Conservation (phyloP, 148 eudicot genomes). For the Hydrangea macrophylla region DNA sequence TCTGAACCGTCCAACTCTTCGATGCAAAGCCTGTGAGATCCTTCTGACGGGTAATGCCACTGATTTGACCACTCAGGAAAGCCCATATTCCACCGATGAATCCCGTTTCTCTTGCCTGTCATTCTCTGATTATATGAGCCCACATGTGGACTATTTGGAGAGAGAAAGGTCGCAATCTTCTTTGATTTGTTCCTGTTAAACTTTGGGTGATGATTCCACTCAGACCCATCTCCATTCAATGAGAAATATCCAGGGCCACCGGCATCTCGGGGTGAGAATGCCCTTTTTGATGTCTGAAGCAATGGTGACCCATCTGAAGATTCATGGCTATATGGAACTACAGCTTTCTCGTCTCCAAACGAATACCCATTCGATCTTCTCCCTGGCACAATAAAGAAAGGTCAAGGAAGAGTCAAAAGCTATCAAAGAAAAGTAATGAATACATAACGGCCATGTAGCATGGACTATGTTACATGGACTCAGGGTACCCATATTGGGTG, state of each 20-base stretch:
- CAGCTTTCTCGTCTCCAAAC: constrained; percentile 58
- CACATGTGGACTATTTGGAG: constrained; percentile 33
- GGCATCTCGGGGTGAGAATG: constrained; percentile 56
- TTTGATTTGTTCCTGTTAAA: constrained; percentile 51
- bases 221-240: constrained; percentile 45
- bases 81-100: constrained; percentile 31
- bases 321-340: constrained; percentile 39
- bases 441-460: no score
- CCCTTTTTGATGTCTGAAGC: constrained; percentile 49
- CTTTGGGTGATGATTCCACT: constrained; percentile 56
- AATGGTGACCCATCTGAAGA: constrained; percentile 65
- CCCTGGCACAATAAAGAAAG: constrained; percentile 31
- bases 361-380: constrained; percentile 51
- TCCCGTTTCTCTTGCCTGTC: constrained; percentile 41
- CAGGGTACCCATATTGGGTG: neutral
- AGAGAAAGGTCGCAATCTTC: constrained; percentile 37
- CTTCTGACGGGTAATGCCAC: constrained; percentile 40
- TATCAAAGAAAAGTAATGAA: neutral
- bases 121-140: constrained; percentile 42
- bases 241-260: constrained; percentile 45
- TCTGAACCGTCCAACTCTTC: constrained; percentile 61
- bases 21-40: constrained; percentile 32
- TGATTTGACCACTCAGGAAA: constrained; percentile 48
- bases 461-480: no score
- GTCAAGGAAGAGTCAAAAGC: neutral